A percentile compares a stretch with the other conserved stretches of the same genome.
These are phyloP conservation scores for Plasmodium vinckei DNA, from an alignment of 169 alveolate genomes.

Conservation along the genomic window DNA sequence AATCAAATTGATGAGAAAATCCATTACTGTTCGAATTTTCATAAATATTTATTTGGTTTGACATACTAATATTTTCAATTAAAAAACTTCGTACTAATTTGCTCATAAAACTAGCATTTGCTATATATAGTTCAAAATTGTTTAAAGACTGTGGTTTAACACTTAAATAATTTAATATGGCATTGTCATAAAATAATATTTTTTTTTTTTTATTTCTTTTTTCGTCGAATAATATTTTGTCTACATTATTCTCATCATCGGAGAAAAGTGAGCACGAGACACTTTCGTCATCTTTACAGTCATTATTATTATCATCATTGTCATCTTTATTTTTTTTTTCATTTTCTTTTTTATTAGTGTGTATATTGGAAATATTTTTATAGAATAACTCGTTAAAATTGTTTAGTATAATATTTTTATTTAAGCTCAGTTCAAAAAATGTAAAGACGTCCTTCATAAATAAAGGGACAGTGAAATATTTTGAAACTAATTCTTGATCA, in stretches of 20 bases:
- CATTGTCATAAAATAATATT: slow-evolving; percentile 51
- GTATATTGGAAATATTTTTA: neutral
- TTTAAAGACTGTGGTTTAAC: slow-evolving; percentile 28
- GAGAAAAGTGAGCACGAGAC: neutral
- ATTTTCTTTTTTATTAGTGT: slow-evolving; percentile 6
- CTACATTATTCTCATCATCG: slow-evolving; percentile 9
- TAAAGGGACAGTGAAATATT: slow-evolving; percentile 63
- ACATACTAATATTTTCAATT: neutral
- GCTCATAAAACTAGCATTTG: slow-evolving; percentile 27
- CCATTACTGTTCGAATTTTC: slow-evolving; percentile 1
- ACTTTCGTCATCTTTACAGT: neutral
- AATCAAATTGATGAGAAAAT: slow-evolving; percentile 20
- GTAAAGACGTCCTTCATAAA: slow-evolving; percentile 75
- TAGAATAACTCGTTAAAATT: slow-evolving; percentile 43
- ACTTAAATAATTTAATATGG: slow-evolving; percentile 50
- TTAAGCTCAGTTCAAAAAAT: slow-evolving; percentile 60
- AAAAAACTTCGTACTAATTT: slow-evolving; percentile 9
- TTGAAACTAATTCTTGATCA: slow-evolving; percentile 44
- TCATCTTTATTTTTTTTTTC: neutral
- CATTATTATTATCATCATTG: neutral
- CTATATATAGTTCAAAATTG: slow-evolving; percentile 57
- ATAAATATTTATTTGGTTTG: neutral
- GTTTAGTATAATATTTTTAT: slow-evolving; percentile 42
- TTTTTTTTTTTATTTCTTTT: slow-evolving; percentile 55
- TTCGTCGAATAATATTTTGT: slow-evolving; percentile 18